A percentile compares a stretch with the other conserved stretches of the same genome.
phyloP scores from a whole-genome alignment of 805 yeast genomes.

The Yarrowia divulgata region DNA sequence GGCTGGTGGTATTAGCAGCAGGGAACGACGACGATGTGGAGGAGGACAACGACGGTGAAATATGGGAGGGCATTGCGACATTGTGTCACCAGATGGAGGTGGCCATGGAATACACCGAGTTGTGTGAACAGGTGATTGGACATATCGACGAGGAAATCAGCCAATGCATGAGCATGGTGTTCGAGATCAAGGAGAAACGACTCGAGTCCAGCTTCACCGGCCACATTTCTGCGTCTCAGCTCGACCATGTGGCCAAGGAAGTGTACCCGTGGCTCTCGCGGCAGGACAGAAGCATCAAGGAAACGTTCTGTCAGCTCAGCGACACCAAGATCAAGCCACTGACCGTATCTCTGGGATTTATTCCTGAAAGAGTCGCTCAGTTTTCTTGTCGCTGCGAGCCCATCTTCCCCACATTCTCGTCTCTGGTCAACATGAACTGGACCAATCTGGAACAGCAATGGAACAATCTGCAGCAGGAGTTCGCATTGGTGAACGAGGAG shows the following conservation, averaged over 20 bases:
- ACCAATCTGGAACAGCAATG: slow-evolving; percentile 42
- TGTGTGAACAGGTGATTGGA: slow-evolving; percentile 45
- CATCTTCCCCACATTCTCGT: slow-evolving; percentile 43
- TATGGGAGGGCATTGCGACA: slow-evolving; percentile 39
- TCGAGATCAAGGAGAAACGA: slow-evolving; percentile 44
- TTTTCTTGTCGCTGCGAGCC: slow-evolving; percentile 42
- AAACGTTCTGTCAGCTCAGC: slow-evolving; percentile 41
- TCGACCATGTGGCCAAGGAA: slow-evolving; percentile 38
- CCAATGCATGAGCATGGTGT: slow-evolving; percentile 41
- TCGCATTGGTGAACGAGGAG: slow-evolving; percentile 42
- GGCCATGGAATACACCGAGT: slow-evolving; percentile 47
- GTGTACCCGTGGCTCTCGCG: slow-evolving; percentile 42
- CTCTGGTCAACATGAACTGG: slow-evolving; percentile 41
- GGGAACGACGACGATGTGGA: background rate
- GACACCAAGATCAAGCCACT: slow-evolving; percentile 43
- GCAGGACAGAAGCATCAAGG: slow-evolving; percentile 42
- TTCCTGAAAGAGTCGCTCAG: slow-evolving; percentile 44
- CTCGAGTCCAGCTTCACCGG: slow-evolving; percentile 7
- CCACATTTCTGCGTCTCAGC: slow-evolving; percentile 29
- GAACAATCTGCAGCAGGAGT: slow-evolving; percentile 41
- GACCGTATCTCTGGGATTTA: slow-evolving; percentile 43
- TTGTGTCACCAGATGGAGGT: slow-evolving; percentile 44
- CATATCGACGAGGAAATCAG: slow-evolving; percentile 45
- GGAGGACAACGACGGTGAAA: slow-evolving; percentile 20
- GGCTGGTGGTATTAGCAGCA: slow-evolving; percentile 42